Conservation (phyloP, 208 protist genomes). For the Wallacemonas sp. region DNA sequence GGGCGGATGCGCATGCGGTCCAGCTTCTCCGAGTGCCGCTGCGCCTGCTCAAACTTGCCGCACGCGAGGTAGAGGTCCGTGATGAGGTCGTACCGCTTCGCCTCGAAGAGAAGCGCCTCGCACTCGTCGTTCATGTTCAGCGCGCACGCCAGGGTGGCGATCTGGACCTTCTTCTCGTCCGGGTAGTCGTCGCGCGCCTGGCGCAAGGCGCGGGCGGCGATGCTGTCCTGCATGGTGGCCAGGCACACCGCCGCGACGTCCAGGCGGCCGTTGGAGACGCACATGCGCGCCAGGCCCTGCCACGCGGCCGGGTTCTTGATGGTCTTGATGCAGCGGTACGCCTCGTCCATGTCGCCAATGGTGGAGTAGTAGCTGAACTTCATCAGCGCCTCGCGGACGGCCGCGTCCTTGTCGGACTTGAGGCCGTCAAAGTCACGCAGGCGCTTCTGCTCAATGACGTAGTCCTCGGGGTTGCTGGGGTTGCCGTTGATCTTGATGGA, state of each 20-base stretch:
- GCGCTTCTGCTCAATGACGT: conserved; percentile 89
- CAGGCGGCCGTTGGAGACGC: conserved; percentile 92
- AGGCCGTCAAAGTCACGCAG: conserved; percentile 94
- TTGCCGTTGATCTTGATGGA: conserved; percentile 85
- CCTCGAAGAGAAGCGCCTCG: conserved; percentile 75
- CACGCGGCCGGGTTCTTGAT: conserved; percentile 94
- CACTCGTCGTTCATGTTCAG: conserved; percentile 94
- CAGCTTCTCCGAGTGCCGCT: conserved; percentile 85
- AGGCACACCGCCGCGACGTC: conserved; percentile 96
- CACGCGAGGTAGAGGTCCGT: conserved; percentile 92
- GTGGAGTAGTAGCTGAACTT: conserved; percentile 97
- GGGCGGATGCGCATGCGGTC: conserved; percentile 93
- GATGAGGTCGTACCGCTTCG: conserved; percentile 93
- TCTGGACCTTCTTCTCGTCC: conserved; percentile 86
- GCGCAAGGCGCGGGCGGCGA: conserved; percentile 87
- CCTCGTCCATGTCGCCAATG: conserved; percentile 97
- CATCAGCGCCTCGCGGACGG: conserved; percentile 92
- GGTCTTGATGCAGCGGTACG: conserved; percentile 95
- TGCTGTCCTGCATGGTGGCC: conserved; percentile 94
- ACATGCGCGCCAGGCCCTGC: conserved; percentile 96
- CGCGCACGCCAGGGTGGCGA: conserved; percentile 95
- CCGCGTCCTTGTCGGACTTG: conserved; percentile 84
- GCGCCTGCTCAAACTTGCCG: conserved; percentile 94
- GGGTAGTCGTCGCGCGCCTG: conserved; percentile 83
- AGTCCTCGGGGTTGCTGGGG: conserved; percentile 77